Evolutionary conservation across 768 basidiomycete species (phyloP).

Genomic region (Naematelia aurantialba): DNA sequence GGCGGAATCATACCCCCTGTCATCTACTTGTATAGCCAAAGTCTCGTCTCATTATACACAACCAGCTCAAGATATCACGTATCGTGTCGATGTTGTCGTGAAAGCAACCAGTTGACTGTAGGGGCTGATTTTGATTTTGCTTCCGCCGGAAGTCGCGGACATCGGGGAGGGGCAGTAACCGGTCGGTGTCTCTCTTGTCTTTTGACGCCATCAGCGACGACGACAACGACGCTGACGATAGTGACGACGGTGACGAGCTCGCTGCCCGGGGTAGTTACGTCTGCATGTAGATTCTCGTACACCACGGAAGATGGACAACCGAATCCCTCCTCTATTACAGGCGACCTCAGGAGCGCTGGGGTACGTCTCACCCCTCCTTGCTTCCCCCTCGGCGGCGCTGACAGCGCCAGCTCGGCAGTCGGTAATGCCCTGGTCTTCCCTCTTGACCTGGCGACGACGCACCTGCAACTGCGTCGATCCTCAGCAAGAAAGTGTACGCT

Average conservation of each 20-base stretch:
- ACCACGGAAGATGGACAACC: slow-evolving; percentile 23
- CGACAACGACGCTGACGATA: no score
- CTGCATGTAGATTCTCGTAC: not conserved
- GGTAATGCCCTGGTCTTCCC: slow-evolving; percentile 45
- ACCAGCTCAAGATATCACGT: not conserved
- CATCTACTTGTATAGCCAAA: not conserved
- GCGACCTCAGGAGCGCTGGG: slow-evolving; percentile 40
- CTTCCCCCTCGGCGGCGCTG: not conserved
- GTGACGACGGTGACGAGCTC: no score
- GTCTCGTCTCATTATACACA: not conserved
- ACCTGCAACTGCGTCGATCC: slow-evolving; percentile 29
- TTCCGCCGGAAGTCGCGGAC: not conserved
- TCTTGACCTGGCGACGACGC: slow-evolving; percentile 40
- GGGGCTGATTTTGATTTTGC: not conserved
- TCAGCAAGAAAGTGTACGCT: slow-evolving; percentile 22
- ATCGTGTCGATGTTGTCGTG: not conserved
- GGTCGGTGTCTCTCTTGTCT: not conserved
- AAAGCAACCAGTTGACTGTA: not conserved
- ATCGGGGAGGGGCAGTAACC: not conserved
- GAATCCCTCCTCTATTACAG: slow-evolving; percentile 38
- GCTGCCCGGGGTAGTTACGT: not conserved
- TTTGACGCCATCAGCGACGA: not conserved
- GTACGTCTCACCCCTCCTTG: slow-evolving; percentile 12
- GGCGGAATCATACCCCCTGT: not conserved
- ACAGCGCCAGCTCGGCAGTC: slow-evolving; percentile 26